Base-by-base conservation (phyloP, 176 grass and related monocot genomes). In the Musa beccarii region DNA sequence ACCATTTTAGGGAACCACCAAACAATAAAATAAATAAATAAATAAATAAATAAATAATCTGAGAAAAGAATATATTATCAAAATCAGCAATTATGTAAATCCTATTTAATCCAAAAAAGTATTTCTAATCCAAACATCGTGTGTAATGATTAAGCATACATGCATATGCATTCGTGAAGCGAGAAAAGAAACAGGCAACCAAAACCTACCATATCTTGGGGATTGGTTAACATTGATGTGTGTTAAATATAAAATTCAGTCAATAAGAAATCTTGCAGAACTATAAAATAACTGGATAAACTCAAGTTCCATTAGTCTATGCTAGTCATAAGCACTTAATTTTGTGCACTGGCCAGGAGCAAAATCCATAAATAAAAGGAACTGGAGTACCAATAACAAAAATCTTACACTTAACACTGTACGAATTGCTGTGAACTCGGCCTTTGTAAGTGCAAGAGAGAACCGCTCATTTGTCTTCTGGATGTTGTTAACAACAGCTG, bases 401-500 rank as follows among this genome's bases (percentile, higher is more conserved):
- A 70, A 70, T 51, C 88, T 99, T 94, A 99, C 95, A 68, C 88
- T 91, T 55, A 92, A 84, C 59, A 91, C 69, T 71, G 88, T 86
- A 54, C 90, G 95, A 64, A 94, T 74, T 54, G 91, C 95, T 57
- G 95, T 15, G 79, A 99, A 99, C 85, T 99, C 95, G 69, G 88
- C 95, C 84, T 84, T 99, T 34, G 90, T 86, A 84, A 99, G 43
- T 75, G 90, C 75, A 17, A 99, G 49, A 68, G 82, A 85, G 79
- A 99, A 73, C 7, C 88, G 88, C n/a, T 94, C 95, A 20, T 77
- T 87, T 81, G 82, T 89, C 79, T 87, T 91, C 66, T 86, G 79
- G 62, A 81, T 0, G 20, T 78, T 89, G 71, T 94, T 89, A 71
- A 83, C 28, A 87, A 99, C 88, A 53, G 49, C 95, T 98, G 88